These are phyloP conservation scores for Pythium folliculosum DNA, from an alignment of 352 stramenopile species.

Conservation along the genomic window DNA sequence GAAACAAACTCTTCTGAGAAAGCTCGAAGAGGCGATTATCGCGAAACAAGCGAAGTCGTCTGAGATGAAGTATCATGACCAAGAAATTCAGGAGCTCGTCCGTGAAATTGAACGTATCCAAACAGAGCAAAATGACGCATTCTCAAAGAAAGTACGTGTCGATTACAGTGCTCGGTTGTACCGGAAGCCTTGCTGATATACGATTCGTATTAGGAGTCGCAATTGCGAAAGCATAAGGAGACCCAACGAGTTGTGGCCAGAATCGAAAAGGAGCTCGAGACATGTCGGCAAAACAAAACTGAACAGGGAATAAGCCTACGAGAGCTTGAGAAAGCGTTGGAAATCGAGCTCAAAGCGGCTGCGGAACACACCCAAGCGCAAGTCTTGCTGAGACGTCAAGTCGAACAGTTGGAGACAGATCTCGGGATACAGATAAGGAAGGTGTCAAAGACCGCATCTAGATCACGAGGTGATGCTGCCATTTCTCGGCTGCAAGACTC, in stretches of 20 bases:
- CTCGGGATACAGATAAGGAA: not conserved
- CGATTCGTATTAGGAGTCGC: not conserved
- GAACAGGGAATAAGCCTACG: not conserved
- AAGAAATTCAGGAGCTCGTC: not conserved
- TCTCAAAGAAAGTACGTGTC: not conserved
- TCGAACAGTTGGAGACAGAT: constrained; percentile 7
- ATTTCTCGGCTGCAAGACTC: constrained; percentile 3
- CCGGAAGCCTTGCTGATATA: not conserved
- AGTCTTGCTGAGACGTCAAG: not conserved
- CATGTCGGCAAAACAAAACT: not conserved
- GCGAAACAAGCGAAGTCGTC: not conserved
- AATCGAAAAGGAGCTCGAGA: not conserved
- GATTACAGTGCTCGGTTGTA: not conserved
- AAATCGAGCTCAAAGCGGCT: not conserved
- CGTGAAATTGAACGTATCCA: constrained; percentile 5
- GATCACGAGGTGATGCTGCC: constrained; percentile 3
- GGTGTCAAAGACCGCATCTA: not conserved
- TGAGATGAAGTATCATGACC: not conserved
- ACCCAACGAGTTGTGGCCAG: not conserved
- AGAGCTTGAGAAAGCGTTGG: not conserved
- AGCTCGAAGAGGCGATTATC: not conserved
- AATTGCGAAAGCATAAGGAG: not conserved
- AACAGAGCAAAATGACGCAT: not conserved
- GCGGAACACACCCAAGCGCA: not conserved
- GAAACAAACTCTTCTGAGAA: not conserved